phyloP scores from a whole-genome alignment of 345 rosid species.

The Orychophragmus violaceus region DNA sequence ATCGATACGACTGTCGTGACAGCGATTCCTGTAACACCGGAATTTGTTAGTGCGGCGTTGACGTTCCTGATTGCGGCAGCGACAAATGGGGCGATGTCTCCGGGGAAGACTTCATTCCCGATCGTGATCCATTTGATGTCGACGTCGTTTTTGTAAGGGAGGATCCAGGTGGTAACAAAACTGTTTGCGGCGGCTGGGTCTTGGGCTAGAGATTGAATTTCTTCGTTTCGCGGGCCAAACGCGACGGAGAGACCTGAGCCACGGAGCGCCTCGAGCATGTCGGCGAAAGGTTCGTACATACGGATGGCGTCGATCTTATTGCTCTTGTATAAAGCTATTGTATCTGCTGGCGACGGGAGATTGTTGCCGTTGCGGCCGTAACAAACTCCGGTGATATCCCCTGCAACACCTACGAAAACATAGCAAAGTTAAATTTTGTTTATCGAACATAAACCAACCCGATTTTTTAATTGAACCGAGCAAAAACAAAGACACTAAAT shows the following conservation, averaged over 20 bases:
- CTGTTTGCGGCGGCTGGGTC: constrained; percentile 15
- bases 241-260: constrained; percentile 25
- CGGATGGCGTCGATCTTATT: constrained; percentile 19
- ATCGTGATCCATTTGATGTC: constrained; percentile 25
- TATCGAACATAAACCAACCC: neutral
- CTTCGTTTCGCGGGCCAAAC: constrained; percentile 29
- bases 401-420: neutral
- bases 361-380: constrained; percentile 38
- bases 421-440: neutral
- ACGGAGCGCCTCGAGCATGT: constrained; percentile 29
- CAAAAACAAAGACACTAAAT: neutral
- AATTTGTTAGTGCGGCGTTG: neutral
- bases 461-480: neutral
- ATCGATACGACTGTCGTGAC: constrained; percentile 27
- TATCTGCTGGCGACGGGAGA: constrained; percentile 35
- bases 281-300: constrained; percentile 32
- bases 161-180: constrained; percentile 19
- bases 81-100: constrained; percentile 4
- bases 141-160: constrained; percentile 19
- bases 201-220: constrained; percentile 17
- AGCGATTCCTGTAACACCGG: neutral
- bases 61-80: constrained; percentile 30
- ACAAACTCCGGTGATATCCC: constrained; percentile 27
- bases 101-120: constrained; percentile 39
- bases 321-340: constrained; percentile 27